phyloP scores from a whole-genome alignment of 768 basidiomycete species.

The Termitomyces sp. region DNA sequence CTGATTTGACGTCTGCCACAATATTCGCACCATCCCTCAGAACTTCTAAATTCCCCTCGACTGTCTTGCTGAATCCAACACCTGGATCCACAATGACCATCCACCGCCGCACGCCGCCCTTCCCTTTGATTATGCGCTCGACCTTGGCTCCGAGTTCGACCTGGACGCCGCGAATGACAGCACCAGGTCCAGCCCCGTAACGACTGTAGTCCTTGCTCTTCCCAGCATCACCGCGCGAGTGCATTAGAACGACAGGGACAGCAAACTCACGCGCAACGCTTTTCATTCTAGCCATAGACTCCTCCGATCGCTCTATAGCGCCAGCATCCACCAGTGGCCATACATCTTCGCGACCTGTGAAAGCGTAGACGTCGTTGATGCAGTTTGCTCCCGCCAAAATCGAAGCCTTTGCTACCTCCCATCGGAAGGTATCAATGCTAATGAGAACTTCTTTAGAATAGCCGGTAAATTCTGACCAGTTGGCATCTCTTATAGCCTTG shows the following conservation, averaged over 20 bases:
- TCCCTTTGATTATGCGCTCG: constrained; percentile 54
- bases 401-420: constrained; percentile 68
- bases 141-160: constrained; percentile 70
- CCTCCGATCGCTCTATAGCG: constrained; percentile 23
- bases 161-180: constrained; percentile 62
- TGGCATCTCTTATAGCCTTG: constrained; percentile 31
- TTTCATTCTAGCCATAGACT: constrained; percentile 57
- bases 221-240: constrained; percentile 83
- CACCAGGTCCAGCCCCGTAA: constrained; percentile 33
- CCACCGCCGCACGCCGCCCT: constrained; percentile 79
- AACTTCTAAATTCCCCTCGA: constrained; percentile 67
- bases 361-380: constrained; percentile 90
- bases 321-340: constrained; percentile 26
- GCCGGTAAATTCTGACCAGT: background rate
- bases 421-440: constrained; percentile 88
- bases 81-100: constrained; percentile 81
- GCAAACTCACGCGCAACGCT: constrained; percentile 52
- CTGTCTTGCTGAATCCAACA: constrained; percentile 88
- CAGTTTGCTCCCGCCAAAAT: constrained; percentile 82
- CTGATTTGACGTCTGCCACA: constrained; percentile 32
- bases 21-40: constrained; percentile 47
- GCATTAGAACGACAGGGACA: constrained; percentile 90
- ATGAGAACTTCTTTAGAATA: constrained; percentile 39
- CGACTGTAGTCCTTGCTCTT: constrained; percentile 58
- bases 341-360: constrained; percentile 56